Conservation (phyloP, 148 eudicot genomes). For the Rhododendron simsii region DNA sequence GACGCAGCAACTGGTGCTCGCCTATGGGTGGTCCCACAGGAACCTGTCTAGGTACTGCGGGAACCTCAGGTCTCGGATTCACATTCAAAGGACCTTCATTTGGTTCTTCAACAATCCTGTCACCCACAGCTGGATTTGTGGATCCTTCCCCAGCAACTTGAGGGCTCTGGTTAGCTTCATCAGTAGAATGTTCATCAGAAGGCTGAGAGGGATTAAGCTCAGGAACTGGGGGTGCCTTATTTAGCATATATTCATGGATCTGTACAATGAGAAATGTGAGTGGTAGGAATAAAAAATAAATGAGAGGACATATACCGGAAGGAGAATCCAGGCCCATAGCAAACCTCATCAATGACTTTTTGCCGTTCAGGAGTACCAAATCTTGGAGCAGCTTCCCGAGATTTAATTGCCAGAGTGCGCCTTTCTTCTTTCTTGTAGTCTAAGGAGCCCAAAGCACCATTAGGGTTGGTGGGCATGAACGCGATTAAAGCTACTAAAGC, state of each 20-base stretch:
- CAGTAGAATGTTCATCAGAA: constrained; percentile 31
- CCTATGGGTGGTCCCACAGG: constrained; percentile 24
- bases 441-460: constrained; percentile 91
- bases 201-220: constrained; percentile 29
- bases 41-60: constrained; percentile 27
- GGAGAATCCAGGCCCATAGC: constrained; percentile 4
- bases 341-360: constrained; percentile 88
- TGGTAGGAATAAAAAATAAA: background rate
- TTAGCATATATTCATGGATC: constrained; percentile 94
- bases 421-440: constrained; percentile 92
- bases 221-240: constrained; percentile 82
- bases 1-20: constrained; percentile 25
- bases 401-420: constrained; percentile 68
- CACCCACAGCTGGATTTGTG: constrained; percentile 25
- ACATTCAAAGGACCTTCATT: constrained; percentile 32
- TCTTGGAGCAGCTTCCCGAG: constrained; percentile 80
- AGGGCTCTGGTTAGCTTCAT: constrained; percentile 26
- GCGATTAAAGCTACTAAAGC: constrained; percentile 94
- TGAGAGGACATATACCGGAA: background rate
- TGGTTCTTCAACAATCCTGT: constrained; percentile 40
- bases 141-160: constrained; percentile 31
- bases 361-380: constrained; percentile 89
- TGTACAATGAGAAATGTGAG: constrained; percentile 16
- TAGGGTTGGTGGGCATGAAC: constrained; percentile 97
- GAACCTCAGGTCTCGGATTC: constrained; percentile 22